Evolutionary conservation across 2,329 filamentous ascomycete species (phyloP).

Genomic region (Metarhizium sp.): DNA sequence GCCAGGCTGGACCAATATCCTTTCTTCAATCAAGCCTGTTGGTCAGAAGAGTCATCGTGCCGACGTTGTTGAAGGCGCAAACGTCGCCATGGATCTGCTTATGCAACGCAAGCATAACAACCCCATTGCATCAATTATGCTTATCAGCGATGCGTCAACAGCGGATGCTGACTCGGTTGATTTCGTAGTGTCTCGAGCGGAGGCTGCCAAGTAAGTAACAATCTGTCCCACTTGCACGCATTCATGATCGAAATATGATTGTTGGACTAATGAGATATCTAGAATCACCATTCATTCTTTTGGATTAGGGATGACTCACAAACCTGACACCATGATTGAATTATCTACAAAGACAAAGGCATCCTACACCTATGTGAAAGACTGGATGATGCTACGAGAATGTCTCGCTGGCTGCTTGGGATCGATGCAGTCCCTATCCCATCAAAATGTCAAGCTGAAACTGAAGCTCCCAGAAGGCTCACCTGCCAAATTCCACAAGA

Average conservation of each 20-base stretch:
- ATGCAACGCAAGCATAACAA: constrained; percentile 98
- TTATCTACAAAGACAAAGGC: constrained; percentile 91
- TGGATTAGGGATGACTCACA: constrained; percentile 90
- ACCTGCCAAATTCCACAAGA: constrained; percentile 96
- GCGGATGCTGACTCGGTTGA: constrained; percentile 93
- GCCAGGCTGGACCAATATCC: constrained; percentile 80
- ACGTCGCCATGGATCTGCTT: constrained; percentile 94
- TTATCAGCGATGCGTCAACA: constrained; percentile 95
- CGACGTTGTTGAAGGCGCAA: constrained; percentile 94
- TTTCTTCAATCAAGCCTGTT: constrained; percentile 82
- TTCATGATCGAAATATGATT: not conserved
- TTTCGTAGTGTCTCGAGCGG: constrained; percentile 91
- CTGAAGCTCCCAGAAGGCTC: constrained; percentile 91
- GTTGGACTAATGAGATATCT: not conserved
- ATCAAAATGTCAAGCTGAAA: constrained; percentile 96
- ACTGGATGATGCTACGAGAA: constrained; percentile 99
- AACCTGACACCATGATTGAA: constrained; percentile 98
- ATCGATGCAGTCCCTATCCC: constrained; percentile 86
- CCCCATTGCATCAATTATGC: constrained; percentile 85
- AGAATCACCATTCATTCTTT: constrained; percentile 95
- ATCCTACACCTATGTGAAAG: constrained; percentile 96
- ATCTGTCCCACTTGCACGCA: not conserved
- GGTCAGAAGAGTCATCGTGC: constrained; percentile 94
- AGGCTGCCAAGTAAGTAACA: constrained; percentile 78
- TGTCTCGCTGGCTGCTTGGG: constrained; percentile 91